Base-by-base conservation (phyloP, 106 monocot species). In the Phalaenopsis equestris region DNA sequence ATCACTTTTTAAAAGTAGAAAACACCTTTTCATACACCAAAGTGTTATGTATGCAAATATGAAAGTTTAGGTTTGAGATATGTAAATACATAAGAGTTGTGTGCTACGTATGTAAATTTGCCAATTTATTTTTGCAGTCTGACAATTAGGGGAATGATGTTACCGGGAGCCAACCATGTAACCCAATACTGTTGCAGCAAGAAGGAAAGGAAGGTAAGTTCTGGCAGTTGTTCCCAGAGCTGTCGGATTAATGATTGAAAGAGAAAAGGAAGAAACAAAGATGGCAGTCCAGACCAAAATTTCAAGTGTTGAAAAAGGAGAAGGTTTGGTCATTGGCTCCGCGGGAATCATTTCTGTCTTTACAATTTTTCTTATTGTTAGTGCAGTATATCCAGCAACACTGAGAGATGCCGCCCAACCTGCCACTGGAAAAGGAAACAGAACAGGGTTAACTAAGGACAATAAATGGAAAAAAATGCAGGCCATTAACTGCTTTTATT, bases 101-200 rank as follows among this genome's bases (percentile, higher is more conserved):
- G 30, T 30, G 30, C 30, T 30, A 30, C 30, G 0, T 30, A 19
- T 42, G 6, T 75, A 0, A 17, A 76, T 24, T 3, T 30, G 11
- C 19, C 52, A 16, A 10, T 76, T 49, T 49, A 48, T 19, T 76
- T 48, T 76, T 23, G 42, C n/a, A 4, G 76, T 70, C 0, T 12
- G 10, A 45, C 6, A 79, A 81, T 24, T 75, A 12, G 10, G 56
- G 42, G 65, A 80, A 87, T 83, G 38, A 84, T 77, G 85, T 86
- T 91, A 98, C 98, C 98, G 85, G 47, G 98, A 83, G 84, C 98
- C 94, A 83, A 91, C 83, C 80, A 98, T 90, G 83, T 92, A 98
- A 70, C 94, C 94, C 79, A 92, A 57, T 8, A 94, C 92, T 23
- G 94, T 98, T 46, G 94, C 90, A 81, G 92, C 92, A 56, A 98